Percentiles rank a stretch among this genome's conserved stretches.
Conservation (phyloP, 331 rosid species). For the Acacia concinna region DNA sequence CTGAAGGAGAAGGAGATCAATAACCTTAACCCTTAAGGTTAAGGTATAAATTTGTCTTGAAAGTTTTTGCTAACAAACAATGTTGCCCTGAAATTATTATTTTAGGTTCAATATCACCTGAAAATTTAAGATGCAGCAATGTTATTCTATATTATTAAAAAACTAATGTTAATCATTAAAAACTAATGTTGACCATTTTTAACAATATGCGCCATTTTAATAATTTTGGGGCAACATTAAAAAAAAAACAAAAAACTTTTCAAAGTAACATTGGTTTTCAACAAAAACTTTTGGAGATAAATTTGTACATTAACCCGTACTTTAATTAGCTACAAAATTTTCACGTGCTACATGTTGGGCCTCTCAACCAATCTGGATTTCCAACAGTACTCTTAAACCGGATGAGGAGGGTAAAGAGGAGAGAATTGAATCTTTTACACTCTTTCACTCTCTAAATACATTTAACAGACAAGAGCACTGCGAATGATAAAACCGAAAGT, state of each 20-base stretch:
- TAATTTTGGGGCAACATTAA: too few species aligned
- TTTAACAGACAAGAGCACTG: not conserved
- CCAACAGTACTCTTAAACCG: not conserved
- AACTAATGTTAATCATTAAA: too few species aligned
- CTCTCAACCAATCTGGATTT: not conserved
- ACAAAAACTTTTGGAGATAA: too few species aligned
- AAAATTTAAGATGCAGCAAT: too few species aligned
- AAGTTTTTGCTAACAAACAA: too few species aligned
- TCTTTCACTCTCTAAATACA: not conserved
- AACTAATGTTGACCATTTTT: too few species aligned
- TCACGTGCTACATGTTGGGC: not conserved
- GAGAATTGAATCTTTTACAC: not conserved
- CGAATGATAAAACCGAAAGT: not conserved
- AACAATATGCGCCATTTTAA: too few species aligned
- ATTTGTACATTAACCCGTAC: too few species aligned
- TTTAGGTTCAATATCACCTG: too few species aligned
- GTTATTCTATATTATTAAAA: too few species aligned
- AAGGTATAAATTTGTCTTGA: fast-evolving
- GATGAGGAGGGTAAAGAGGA: not conserved
- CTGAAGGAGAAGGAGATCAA: conserved; percentile 57
- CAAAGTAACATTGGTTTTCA: fast-evolving
- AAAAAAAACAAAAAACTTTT: too few species aligned
- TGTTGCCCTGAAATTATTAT: too few species aligned
- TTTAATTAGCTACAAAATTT: not conserved
- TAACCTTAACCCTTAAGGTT: not conserved